Percentiles rank a stretch among this genome's conserved stretches.
Evolutionary conservation across 2,329 filamentous ascomycete species (phyloP).

Genomic region (Alternaria alternata): DNA sequence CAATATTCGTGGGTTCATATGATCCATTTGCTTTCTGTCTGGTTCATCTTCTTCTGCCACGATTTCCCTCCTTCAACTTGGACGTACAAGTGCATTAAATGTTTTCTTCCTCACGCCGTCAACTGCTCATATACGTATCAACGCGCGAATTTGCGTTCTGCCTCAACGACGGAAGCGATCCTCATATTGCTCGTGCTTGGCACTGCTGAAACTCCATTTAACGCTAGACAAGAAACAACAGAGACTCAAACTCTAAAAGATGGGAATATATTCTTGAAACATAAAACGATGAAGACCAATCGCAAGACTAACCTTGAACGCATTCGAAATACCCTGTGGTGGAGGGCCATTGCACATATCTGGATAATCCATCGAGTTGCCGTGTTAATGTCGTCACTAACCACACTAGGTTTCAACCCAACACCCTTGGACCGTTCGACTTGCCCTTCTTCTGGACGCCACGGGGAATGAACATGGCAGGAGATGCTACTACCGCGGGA

Average conservation of each 20-base stretch:
- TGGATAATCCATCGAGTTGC: not conserved
- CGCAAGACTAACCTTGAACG: constrained; percentile 6
- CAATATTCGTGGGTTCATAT: not conserved
- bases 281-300: not conserved
- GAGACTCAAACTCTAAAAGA: not conserved
- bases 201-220: not conserved
- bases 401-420: constrained; percentile 31
- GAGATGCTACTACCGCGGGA: constrained; percentile 22
- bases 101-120: not conserved
- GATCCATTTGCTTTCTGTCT: not conserved
- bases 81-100: not conserved
- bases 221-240: not conserved
- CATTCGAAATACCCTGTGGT: not conserved
- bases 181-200: not conserved
- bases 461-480: constrained; percentile 36
- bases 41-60: not conserved
- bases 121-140: not conserved
- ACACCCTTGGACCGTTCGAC: constrained; percentile 33
- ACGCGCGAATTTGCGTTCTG: not conserved
- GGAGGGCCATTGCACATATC: not conserved
- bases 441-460: constrained; percentile 47
- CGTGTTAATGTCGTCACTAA: not conserved
- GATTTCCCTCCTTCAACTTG: not conserved
- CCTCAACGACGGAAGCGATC: too few species aligned
- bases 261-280: not conserved